Evolutionary conservation across 352 stramenopile species (phyloP), one percentile per base, ranked within the genome.

Genomic region (Phytopythium ostracodes): DNA sequence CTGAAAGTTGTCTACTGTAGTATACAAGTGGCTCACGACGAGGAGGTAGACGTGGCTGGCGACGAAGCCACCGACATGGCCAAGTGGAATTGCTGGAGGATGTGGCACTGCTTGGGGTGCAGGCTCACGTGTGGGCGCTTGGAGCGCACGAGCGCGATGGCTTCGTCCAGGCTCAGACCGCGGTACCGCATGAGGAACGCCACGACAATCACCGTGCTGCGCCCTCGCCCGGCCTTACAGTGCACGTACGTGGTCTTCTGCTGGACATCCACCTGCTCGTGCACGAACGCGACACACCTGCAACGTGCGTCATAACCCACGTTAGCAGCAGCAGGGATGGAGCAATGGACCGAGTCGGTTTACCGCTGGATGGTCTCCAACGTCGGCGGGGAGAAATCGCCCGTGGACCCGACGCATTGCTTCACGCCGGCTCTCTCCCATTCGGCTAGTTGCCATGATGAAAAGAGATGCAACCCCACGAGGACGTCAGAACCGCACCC

Each of bases 191-290:
- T 75, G 29, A 89, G 66, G 55, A 89, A 94, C 8, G 82, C 84
- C 25, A 90, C 67, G 25, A 92, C 82, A 15, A 91, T 68, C 42
- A 93, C 73, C 4, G 82, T 88, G 65, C 84, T 91, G 60, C 84
- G 77, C 4, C 84, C 84, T 8, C 84, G 80, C 7, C 84, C 84
- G 59, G 84, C 84, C 65, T 93, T 93, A 69, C 84, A 93, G 65
- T 93, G 84, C 55, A 93, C 79, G 66, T 93, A 93, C 6, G 81
- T 88, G 20, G 76, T 87, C 9, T 77, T 65, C n/a, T 78, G 56
- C 27, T 72, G 60, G 20, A 67, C 47, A 40, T 84, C 68, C 10
- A 91, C 65, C n/a, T 91, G 80, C 29, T 77, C 59, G 58, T 88
- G 71, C 38, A 90, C 63, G 60, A 93, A 93, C 2, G 56, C 63